phyloP scores from a whole-genome alignment of 495 filamentous ascomycete genomes.

The Oidiodendron maius region DNA sequence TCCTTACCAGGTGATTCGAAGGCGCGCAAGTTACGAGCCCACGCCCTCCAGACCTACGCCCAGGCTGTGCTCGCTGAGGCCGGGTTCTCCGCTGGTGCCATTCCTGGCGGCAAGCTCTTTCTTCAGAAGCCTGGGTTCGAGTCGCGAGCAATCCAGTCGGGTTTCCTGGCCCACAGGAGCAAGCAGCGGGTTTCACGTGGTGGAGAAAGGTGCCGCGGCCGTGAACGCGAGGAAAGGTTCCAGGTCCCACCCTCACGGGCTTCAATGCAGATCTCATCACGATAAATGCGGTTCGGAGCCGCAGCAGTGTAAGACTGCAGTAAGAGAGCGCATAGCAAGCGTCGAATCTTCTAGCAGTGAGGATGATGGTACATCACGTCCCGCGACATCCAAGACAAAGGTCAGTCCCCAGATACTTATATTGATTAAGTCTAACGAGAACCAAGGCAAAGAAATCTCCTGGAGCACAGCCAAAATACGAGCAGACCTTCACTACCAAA shows the following conservation, averaged over 20 bases:
- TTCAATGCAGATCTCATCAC: constrained; percentile 17
- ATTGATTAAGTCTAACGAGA: neutral
- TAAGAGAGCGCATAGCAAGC: too few relatives aligned
- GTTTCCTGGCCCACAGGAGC: constrained; percentile 18
- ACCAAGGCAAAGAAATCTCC: constrained; percentile 7
- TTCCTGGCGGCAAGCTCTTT: constrained; percentile 23
- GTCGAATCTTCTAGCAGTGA: constrained; percentile 2
- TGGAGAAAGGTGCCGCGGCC: constrained; percentile 19
- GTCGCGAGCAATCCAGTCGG: constrained; percentile 36
- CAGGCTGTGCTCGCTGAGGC: constrained; percentile 30
- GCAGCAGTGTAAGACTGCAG: too few relatives aligned
- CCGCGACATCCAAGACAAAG: constrained; percentile 7
- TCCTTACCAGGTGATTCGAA: constrained; percentile 40
- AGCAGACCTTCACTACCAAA: constrained; percentile 20
- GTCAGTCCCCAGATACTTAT: neutral
- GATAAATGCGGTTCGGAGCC: constrained; percentile 16
- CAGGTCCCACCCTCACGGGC: constrained; percentile 27
- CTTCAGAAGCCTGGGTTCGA: constrained; percentile 44
- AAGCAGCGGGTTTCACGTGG: constrained; percentile 19
- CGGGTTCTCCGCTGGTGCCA: constrained; percentile 19
- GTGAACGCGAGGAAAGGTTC: constrained; percentile 17
- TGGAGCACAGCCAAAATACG: constrained; percentile 8
- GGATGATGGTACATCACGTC: neutral
- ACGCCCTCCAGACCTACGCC: constrained; percentile 37
- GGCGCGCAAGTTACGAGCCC: constrained; percentile 37